Evolutionary conservation across 352 stramenopile species (phyloP).

Genomic region (Globisporangium recalcitrans): DNA sequence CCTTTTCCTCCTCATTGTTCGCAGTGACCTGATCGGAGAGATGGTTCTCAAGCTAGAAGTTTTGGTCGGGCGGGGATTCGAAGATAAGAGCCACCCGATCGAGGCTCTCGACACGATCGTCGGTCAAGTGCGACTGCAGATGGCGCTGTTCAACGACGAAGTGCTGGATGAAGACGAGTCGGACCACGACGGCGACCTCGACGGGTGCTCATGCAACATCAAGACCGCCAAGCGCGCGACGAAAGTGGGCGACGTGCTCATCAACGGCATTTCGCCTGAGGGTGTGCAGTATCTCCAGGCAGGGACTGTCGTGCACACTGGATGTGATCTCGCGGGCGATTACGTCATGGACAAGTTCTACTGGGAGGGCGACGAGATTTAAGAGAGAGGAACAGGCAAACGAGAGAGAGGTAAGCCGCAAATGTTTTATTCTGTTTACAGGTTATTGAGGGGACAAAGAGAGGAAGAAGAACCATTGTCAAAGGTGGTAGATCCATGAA

Average conservation of each 20-base stretch:
- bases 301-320: slow-evolving; percentile 56
- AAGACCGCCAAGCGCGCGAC: slow-evolving; percentile 43
- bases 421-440: neutral
- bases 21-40: slow-evolving; percentile 65
- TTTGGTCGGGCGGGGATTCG: slow-evolving; percentile 56
- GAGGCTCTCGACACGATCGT: slow-evolving; percentile 76
- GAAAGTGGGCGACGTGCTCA: slow-evolving; percentile 69
- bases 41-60: slow-evolving; percentile 62
- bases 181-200: slow-evolving; percentile 49
- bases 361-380: slow-evolving; percentile 45
- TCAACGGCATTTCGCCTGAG: slow-evolving; percentile 65
- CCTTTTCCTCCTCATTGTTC: neutral
- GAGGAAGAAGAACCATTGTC: neutral
- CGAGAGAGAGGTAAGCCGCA: neutral
- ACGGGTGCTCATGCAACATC: slow-evolving; percentile 49
- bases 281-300: slow-evolving; percentile 70
- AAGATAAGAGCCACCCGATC: slow-evolving; percentile 69
- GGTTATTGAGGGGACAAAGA: neutral
- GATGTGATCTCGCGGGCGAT: slow-evolving; percentile 55
- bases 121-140: slow-evolving; percentile 61
- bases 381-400: neutral
- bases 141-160: slow-evolving; percentile 77
- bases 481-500: neutral
- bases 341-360: slow-evolving; percentile 79
- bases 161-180: slow-evolving; percentile 56